Conservation (phyloP, 352 stramenopile genomes). For the Pythium volutum region DNA sequence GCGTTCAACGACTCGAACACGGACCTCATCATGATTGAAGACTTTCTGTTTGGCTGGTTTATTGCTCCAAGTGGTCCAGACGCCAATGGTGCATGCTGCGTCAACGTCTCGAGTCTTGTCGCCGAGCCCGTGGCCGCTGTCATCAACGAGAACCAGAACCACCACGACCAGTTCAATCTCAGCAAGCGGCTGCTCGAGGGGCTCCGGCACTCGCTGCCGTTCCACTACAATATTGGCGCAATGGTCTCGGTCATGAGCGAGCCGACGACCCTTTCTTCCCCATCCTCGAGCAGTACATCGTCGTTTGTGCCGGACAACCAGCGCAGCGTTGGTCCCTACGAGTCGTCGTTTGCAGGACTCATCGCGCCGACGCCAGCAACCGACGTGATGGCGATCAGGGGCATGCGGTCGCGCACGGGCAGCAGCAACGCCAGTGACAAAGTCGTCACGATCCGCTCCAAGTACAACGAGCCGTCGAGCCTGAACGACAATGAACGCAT, state of each 20-base stretch:
- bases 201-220: constrained; percentile 28
- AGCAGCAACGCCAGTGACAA: neutral
- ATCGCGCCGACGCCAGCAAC: neutral
- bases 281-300: constrained; percentile 1
- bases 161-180: constrained; percentile 30
- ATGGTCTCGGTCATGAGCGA: constrained; percentile 8
- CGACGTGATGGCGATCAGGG: constrained; percentile 11
- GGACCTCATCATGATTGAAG: constrained; percentile 19
- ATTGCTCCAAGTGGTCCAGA: constrained; percentile 17
- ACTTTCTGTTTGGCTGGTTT: constrained; percentile 36
- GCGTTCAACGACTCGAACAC: constrained; percentile 29
- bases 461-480: constrained; percentile 29
- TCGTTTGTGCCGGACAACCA: constrained; percentile 19
- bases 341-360: constrained; percentile 6
- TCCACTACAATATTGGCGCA: constrained; percentile 18
- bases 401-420: constrained; percentile 10
- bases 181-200: constrained; percentile 51
- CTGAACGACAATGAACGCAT: constrained; percentile 68
- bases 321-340: neutral
- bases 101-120: constrained; percentile 30
- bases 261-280: neutral
- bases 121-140: constrained; percentile 17
- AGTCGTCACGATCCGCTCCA: constrained; percentile 16
- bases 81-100: constrained; percentile 13
- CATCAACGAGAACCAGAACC: constrained; percentile 21